phyloP scores from a whole-genome alignment of 331 rosid genomes.

The Ulmus americana region DNA sequence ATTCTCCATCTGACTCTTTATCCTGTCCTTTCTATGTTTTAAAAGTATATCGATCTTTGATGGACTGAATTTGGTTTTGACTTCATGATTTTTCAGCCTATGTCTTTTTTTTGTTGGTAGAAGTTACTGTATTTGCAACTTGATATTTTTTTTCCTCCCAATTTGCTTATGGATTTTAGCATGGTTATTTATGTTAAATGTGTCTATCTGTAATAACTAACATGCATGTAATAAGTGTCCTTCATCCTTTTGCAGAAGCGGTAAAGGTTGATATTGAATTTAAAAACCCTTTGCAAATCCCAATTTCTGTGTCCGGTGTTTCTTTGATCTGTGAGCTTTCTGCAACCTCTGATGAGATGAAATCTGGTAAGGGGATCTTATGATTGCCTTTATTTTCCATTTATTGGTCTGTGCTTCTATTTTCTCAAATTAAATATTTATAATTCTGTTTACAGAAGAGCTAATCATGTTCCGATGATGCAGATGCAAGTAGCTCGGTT shows the following conservation, averaged over 20 bases:
- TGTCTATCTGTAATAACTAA: neutral
- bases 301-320: conserved; percentile 63
- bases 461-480: conserved; percentile 18
- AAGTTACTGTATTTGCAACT: neutral
- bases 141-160: neutral
- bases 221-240: conserved; percentile 8
- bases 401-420: neutral
- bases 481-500: conserved; percentile 48
- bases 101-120: neutral
- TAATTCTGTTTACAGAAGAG: neutral
- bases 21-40: neutral
- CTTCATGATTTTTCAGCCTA: neutral
- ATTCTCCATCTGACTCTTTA: neutral
- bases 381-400: conserved; percentile 1
- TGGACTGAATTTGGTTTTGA: neutral
- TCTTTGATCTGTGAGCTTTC: conserved; percentile 69
- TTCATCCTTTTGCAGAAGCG: conserved; percentile 58
- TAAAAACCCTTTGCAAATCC: conserved; percentile 79
- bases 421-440: neutral
- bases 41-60: neutral
- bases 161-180: neutral
- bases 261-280: conserved; percentile 78
- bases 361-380: conserved; percentile 40
- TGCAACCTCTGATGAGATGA: conserved; percentile 39
- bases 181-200: neutral